Conservation (phyloP, 2,329 filamentous ascomycete genomes). For the Talaromyces rugulosus region DNA sequence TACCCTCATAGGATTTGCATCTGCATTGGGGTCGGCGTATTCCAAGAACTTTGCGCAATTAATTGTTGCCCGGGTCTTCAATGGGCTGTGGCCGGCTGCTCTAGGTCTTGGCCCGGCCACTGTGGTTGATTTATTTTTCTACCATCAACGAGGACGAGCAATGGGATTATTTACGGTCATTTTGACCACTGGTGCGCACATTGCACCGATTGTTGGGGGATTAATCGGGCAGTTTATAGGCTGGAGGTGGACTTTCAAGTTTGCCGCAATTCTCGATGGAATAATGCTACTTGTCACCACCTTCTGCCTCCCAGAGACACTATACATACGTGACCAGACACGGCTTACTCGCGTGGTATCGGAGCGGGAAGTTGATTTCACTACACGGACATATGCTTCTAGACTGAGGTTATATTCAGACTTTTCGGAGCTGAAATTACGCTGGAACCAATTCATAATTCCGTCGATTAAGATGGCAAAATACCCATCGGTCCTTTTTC, state of each 20-base stretch:
- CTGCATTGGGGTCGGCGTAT: conserved; percentile 3
- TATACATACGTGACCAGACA: neutral
- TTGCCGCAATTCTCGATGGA: neutral
- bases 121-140: conserved; percentile 4
- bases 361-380: neutral
- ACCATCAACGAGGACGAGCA: conserved; percentile 4
- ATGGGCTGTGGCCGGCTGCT: conserved; percentile 5
- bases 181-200: conserved; percentile 4
- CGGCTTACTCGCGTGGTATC: neutral
- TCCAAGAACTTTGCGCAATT: conserved; percentile 1
- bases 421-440: neutral
- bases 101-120: conserved; percentile 5
- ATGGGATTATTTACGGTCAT: conserved; percentile 8
- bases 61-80: conserved; percentile 6
- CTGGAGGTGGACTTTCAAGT: conserved; percentile 2
- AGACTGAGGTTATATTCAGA: neutral
- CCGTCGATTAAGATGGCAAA: neutral
- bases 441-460: conserved; percentile 1
- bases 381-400: neutral
- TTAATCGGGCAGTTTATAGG: neutral
- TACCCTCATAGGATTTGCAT: conserved; percentile 22
- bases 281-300: neutral
- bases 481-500: neutral
- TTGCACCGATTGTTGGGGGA: neutral
- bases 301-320: neutral